Evolutionary conservation across 2,329 filamentous ascomycete species (phyloP), one percentile per base, ranked within the genome.

Genomic region (Dactylellina cionopaga): DNA sequence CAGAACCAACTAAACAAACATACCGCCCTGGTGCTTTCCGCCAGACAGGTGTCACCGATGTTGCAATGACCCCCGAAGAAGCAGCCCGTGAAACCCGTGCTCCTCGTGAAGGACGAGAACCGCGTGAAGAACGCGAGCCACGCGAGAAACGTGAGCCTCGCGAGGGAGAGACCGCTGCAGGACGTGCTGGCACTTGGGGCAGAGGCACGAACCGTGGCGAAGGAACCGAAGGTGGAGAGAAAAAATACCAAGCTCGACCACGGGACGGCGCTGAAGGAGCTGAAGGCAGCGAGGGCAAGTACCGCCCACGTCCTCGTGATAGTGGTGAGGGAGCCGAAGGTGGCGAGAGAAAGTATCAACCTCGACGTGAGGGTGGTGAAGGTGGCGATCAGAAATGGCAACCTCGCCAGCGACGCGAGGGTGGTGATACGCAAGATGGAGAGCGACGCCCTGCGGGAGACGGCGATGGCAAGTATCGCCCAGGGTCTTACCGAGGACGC

Each of bases 381-480:
- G 46, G 52, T n/a, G 31, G 44, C 9, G 52, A 47, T 6, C 44
- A 72, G 55, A 54, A 59, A 76, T 44, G 52, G 55, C 75, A 75
- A 81, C 74, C 59, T 96, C 96, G 92, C 89, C 33, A 35, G 29
- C 10, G 46, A 22, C 41, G 54, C 31, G 58, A 52, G 15, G 35
- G 43, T 24, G 43, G 58, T 69, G 52, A 54, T 70, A 78, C 55
- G 29, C 47, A 49, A 44, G 56, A 71, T 49, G 51, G 58, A 25
- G 65, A 56, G 15, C 49, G 62, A 60, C 64, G 55, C 25, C 55
- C 62, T 10, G 60, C 60, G 13, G 59, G 56, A 6, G 37, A 43
- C 27, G 49, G 39, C 17, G 46, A 72, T 5, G 33, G 31, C 10
- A 73, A 55, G 31, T 73, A 73, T 19, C 59, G 69, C 17, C 52